Evolutionary conservation across 2,329 filamentous ascomycete species (phyloP), one percentile per base, ranked within the genome.

Genomic region (Zymoseptoria pseudotritici): DNA sequence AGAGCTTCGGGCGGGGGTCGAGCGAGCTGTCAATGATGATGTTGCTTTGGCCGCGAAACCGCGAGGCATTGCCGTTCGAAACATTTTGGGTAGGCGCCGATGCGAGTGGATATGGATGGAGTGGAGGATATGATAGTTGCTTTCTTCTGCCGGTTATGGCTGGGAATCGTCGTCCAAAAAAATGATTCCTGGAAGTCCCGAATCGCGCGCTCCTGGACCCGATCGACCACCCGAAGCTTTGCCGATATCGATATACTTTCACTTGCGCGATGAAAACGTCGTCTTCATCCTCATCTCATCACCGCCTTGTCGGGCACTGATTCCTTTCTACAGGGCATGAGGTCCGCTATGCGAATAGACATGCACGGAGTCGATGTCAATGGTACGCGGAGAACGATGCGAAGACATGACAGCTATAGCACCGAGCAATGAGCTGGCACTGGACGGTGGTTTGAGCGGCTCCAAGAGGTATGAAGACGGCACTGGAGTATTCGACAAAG

Each of bases 1-100:
- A 46, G 57, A 61, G 57, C 61, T 63, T 63, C 56, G 58, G 52
- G 63, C 57, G 61, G 58, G 61, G 63, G 57, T 36, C 50, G 51
- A 56, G 42, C 55, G 58, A 54, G 58, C 58, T 51, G 54, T 57
- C 46, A 29, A 29, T 29, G 22, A 19, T 17, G 46, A 53, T 31
- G 57, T 56, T 55, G 58, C 58, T 59, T 58, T 59, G 59, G 59
- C 57, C 17, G 52, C 22, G 52, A 19, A 53, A 10, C 52, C 60
- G 54, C 63, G 60, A 54, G 61, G 60, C 20, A 61, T 42, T 53
- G 60, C 63, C 46, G 57, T 57, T 42, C 65, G 65, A 42, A 63
- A 57, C 65, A 66, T 66, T 36, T 51, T 59, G 56, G 42, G 42
- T 6, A 52, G 24, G 42, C 26, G 19, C 26, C 26, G 26, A 29